Percentiles rank a stretch among this genome's conserved stretches.
These are phyloP conservation scores for Pseudocercospora cruenta DNA, from an alignment of 2,329 filamentous ascomycete genomes.

Conservation along the genomic window DNA sequence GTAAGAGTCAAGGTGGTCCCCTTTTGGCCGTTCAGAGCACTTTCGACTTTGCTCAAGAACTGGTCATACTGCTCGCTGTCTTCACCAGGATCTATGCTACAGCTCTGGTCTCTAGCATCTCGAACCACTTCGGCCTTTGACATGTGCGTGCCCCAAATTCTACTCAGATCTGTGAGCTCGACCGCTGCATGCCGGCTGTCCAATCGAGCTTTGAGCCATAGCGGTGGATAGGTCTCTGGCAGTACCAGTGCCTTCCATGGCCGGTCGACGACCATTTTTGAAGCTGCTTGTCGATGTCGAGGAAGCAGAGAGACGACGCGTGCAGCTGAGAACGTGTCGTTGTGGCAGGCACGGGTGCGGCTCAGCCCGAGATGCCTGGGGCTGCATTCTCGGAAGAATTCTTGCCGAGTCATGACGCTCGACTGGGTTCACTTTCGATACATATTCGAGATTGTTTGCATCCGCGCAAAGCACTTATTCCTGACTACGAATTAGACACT, in stretches of 20 bases:
- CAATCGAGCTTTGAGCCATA: conserved; percentile 66
- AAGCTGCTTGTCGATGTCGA: conserved; percentile 2
- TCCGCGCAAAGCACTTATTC: background rate
- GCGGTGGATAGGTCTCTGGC: conserved; percentile 51
- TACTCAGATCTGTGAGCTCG: conserved; percentile 70
- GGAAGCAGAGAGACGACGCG: background rate
- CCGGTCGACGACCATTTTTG: conserved; percentile 9
- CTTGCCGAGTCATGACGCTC: background rate
- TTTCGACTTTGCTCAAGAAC: conserved; percentile 65
- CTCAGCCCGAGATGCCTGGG: background rate
- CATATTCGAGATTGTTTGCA: conserved; percentile 13
- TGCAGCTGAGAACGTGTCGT: background rate
- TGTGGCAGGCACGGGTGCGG: background rate
- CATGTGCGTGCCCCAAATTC: conserved; percentile 72
- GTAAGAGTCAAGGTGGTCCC: conserved; percentile 41
- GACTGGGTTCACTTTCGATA: background rate
- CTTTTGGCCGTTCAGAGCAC: conserved; percentile 49
- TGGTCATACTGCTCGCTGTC: conserved; percentile 68
- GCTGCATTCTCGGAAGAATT: background rate
- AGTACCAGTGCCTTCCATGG: conserved; percentile 29
- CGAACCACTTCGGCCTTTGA: conserved; percentile 64
- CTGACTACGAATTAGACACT: conserved; percentile 1
- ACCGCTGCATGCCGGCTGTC: conserved; percentile 63
- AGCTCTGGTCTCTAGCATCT: conserved; percentile 65
- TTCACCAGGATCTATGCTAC: conserved; percentile 73